phyloP scores from a whole-genome alignment of 257 asterid genomes.

The Fraxinus americana region DNA sequence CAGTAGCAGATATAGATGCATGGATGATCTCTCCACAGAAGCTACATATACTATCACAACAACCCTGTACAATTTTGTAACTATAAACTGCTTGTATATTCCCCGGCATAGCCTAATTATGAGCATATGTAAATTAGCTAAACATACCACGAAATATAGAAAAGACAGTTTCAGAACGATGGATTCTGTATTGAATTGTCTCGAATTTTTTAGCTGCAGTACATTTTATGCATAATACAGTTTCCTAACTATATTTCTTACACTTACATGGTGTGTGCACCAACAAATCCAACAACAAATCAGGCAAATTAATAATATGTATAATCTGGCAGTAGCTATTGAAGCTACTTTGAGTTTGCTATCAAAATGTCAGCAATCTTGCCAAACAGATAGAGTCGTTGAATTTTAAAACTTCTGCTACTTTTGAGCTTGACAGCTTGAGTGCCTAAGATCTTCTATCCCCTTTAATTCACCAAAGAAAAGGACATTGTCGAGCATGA shows the following conservation, averaged over 20 bases:
- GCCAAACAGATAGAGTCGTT: no score
- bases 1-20: neutral
- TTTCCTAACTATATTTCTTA: neutral
- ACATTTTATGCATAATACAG: neutral
- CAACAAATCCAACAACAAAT: neutral
- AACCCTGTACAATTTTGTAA: constrained; percentile 9
- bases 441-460: no score
- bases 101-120: neutral
- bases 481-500: constrained; percentile 24
- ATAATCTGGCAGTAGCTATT: neutral
- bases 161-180: neutral
- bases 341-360: neutral
- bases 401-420: no score
- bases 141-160: neutral
- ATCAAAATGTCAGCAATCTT: neutral
- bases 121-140: neutral
- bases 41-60: neutral
- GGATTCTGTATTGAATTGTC: neutral
- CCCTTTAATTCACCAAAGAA: no score
- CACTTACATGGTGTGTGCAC: neutral
- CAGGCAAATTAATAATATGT: neutral
- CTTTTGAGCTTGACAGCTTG: constrained; percentile 11
- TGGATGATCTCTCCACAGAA: neutral
- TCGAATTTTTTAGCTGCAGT: neutral
- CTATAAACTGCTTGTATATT: neutral